Base-by-base conservation (phyloP, 768 basidiomycete genomes). In the Obba rivulosa region DNA sequence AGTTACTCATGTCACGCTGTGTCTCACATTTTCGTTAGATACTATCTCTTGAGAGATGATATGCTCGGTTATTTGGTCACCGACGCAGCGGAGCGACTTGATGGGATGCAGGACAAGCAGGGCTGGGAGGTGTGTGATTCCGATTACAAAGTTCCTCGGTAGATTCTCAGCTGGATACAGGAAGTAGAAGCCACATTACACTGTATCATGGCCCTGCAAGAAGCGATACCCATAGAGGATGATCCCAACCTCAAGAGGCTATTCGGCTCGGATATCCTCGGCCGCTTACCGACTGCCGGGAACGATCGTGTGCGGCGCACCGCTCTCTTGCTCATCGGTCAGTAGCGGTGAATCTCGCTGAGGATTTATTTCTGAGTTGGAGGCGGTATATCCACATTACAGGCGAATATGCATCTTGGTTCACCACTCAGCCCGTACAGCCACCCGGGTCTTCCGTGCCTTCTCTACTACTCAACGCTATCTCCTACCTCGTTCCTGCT, bases 151-250 rank as follows among this genome's bases (percentile, higher is more conserved):
- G n/a, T 57, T 61, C 28, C 21, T 8, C 21, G 18, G 28, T 31
- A 10, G 22, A n/a, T 3, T 23, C 14, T 53, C 10, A 23, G 14
- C 9, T 17, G 9, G 42, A 8, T 43, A 0, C 53, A 95, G 90
- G 84, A 89, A 50, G 77, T 92, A 34, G 94, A 97, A 66, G 87
- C 87, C 2, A 84, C 84, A 0, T 64, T 97, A 7, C 89, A 94
- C 60, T 93, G 89, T 59, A 74, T 95, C 34, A 83, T 84, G 70
- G 85, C 85, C 5, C 75, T 92, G 8, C 89, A 94, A 58, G 94
- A 97, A 71, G 91, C 92, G 1, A 74, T 94, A 4, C 83, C 81
- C 2, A 55, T 80, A 1, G 76, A 78, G 34, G 72, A 76, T 46
- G 76, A 76, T 44, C 60, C 68, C 0, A 75, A 82, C 41, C 70